Conservation (phyloP, 371 early-diverging fungal genomes). For the Mucor sp. region DNA sequence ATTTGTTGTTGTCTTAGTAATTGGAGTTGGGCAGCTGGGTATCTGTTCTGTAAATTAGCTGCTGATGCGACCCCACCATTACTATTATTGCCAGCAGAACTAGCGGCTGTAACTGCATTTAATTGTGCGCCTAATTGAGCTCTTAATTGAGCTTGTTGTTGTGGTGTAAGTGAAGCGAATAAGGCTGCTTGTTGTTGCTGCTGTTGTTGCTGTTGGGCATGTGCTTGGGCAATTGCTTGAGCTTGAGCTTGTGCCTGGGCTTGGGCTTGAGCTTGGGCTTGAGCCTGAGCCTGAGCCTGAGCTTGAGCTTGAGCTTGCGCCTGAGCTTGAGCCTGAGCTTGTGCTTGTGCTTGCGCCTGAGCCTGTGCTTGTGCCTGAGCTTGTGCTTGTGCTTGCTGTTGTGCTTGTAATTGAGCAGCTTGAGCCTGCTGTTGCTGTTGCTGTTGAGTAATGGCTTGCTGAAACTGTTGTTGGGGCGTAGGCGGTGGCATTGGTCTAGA, state of each 20-base stretch:
- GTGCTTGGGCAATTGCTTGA: constrained; percentile 10
- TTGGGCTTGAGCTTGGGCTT: constrained; percentile 22
- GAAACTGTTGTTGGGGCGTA: constrained; percentile 30
- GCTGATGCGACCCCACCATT: constrained; percentile 7
- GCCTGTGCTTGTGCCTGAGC: constrained; percentile 8
- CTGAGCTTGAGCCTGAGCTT: constrained; percentile 35
- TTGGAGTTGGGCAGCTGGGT: constrained; percentile 53
- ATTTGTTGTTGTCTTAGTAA: constrained; percentile 50
- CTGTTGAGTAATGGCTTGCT: constrained; percentile 22
- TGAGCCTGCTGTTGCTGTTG: constrained; percentile 1
- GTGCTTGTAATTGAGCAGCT: not conserved
- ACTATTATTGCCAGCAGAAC: constrained; percentile 18
- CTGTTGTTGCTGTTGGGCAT: constrained; percentile 23
- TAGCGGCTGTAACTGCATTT: constrained; percentile 1
- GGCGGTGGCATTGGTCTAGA: constrained; percentile 9
- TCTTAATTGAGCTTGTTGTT: constrained; percentile 13
- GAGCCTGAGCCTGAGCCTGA: constrained; percentile 13
- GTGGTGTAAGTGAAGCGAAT: constrained; percentile 12
- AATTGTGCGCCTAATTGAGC: constrained; percentile 20
- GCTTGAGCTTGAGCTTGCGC: constrained; percentile 5
- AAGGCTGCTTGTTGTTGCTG: constrained; percentile 10
- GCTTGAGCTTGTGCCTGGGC: not conserved
- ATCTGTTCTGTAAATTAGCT: constrained; percentile 33
- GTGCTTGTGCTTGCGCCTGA: constrained; percentile 31
- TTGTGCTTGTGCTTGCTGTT: not conserved